A percentile compares a stretch with the other conserved stretches of the same genome.
These are phyloP conservation scores for Penicillium sp. DNA, from an alignment of 2,329 filamentous ascomycete species.

Conservation along the genomic window DNA sequence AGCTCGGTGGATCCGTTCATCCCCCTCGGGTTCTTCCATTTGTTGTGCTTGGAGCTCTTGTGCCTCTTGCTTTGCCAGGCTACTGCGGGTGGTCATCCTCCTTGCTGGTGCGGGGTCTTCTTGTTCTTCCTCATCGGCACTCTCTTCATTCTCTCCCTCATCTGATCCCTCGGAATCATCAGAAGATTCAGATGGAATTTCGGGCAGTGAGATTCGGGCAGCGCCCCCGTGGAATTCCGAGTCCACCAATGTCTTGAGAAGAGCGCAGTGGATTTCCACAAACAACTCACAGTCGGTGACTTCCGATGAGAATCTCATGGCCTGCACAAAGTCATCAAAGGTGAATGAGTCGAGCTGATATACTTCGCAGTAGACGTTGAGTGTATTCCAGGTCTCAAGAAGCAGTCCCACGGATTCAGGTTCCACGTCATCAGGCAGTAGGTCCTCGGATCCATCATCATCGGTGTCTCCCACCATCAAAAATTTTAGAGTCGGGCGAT, in stretches of 20 bases:
- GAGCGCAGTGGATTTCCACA: slow-evolving; percentile 83
- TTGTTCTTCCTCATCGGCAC: slow-evolving; percentile 37
- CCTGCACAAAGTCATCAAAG: slow-evolving; percentile 90
- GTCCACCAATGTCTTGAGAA: slow-evolving; percentile 79
- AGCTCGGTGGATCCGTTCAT: slow-evolving; percentile 47
- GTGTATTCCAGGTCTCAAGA: slow-evolving; percentile 89
- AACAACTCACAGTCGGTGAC: slow-evolving; percentile 76
- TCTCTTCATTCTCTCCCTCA: slow-evolving; percentile 40
- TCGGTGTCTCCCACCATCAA: slow-evolving; percentile 61
- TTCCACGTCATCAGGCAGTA: slow-evolving; percentile 50
- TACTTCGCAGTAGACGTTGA: slow-evolving; percentile 97
- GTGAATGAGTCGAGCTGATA: slow-evolving; percentile 95
- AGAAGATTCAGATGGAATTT: slow-evolving; percentile 65
- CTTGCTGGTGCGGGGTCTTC: slow-evolving; percentile 64
- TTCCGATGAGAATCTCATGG: slow-evolving; percentile 69
- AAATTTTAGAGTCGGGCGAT: slow-evolving; percentile 72
- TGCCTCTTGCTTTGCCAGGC: slow-evolving; percentile 73
- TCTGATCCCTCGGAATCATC: slow-evolving; percentile 57
- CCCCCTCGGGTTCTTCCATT: slow-evolving; percentile 42
- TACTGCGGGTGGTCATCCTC: slow-evolving; percentile 74
- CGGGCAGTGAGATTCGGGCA: slow-evolving; percentile 70
- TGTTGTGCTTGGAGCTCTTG: slow-evolving; percentile 59
- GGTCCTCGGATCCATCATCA: slow-evolving; percentile 42
- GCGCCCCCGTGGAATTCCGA: slow-evolving; percentile 67
- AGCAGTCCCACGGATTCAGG: slow-evolving; percentile 82